Conservation (phyloP, 768 basidiomycete species). For the Tricholoma furcatifolium region DNA sequence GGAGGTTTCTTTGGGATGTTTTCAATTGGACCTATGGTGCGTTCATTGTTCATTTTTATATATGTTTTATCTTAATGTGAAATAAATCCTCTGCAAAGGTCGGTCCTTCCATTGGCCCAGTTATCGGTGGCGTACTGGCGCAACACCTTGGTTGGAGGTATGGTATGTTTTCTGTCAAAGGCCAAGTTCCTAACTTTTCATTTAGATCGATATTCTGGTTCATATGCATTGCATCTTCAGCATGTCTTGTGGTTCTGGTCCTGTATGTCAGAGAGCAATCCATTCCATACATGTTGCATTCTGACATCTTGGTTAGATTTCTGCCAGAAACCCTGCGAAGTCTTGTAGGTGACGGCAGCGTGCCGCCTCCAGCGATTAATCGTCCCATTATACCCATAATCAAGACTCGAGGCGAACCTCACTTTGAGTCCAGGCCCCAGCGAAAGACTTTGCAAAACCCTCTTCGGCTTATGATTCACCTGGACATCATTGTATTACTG, state of each 20-base stretch:
- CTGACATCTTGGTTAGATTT: slow-evolving; percentile 33
- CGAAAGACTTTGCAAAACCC: slow-evolving; percentile 50
- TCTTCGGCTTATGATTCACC: slow-evolving; percentile 50
- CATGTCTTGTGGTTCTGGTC: slow-evolving; percentile 46
- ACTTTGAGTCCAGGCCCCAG: slow-evolving; percentile 26
- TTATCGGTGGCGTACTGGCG: slow-evolving; percentile 59
- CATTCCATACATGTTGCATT: slow-evolving; percentile 29
- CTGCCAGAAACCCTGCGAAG: slow-evolving; percentile 55
- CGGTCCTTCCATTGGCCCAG: slow-evolving; percentile 61
- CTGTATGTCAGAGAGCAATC: slow-evolving; percentile 38
- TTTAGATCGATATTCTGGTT: slow-evolving; percentile 64
- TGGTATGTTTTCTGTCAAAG: neutral
- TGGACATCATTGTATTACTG: slow-evolving; percentile 56
- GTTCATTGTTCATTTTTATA: neutral
- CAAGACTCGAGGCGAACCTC: slow-evolving; percentile 27
- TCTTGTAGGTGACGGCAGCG: slow-evolving; percentile 55
- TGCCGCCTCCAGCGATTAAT: slow-evolving; percentile 43
- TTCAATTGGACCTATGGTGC: slow-evolving; percentile 61
- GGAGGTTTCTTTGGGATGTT: slow-evolving; percentile 75
- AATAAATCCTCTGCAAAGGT: slow-evolving; percentile 31
- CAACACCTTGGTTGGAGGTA: slow-evolving; percentile 66
- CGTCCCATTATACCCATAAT: slow-evolving; percentile 54
- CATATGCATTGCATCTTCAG: slow-evolving; percentile 45
- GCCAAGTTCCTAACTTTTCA: neutral
- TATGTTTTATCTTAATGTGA: neutral